These are phyloP conservation scores for Aspergillus fumigatus DNA, from an alignment of 2,329 filamentous ascomycete species.

Conservation along the genomic window DNA sequence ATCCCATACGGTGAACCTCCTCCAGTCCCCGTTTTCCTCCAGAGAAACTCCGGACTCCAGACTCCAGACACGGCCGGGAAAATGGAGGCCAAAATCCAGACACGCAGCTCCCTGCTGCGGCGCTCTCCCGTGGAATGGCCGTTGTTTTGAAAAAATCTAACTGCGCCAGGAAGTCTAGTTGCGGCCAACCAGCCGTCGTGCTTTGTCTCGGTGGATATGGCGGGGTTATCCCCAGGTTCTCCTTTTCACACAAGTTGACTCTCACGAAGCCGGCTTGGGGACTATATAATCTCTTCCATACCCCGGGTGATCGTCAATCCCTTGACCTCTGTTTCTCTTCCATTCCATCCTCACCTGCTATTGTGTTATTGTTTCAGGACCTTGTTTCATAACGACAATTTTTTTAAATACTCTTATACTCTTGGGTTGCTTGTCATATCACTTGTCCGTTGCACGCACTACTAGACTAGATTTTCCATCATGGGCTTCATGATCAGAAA, in stretches of 20 bases:
- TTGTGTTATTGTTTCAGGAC: not conserved
- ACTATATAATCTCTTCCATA: not conserved
- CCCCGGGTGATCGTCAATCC: not conserved
- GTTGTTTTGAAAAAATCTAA: not conserved
- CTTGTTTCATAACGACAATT: not conserved
- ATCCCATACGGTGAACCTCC: not conserved
- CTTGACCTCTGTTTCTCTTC: not conserved
- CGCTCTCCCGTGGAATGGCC: not conserved
- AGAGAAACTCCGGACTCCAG: not conserved
- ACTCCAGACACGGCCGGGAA: not conserved
- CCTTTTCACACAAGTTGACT: not conserved
- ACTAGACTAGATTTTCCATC: not conserved
- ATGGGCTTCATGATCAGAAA: slow-evolving; percentile 45
- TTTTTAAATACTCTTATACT: not conserved
- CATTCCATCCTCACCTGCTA: not conserved
- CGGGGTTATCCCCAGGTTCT: not conserved
- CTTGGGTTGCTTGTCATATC: not conserved
- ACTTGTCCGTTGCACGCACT: not conserved
- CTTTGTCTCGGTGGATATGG: not conserved
- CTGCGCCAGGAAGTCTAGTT: not conserved
- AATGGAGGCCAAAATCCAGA: not conserved
- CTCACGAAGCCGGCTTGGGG: not conserved
- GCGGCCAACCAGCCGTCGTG: not conserved
- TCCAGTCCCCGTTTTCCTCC: slow-evolving; percentile 4
- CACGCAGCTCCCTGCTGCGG: not conserved